Evolutionary conservation across 2,329 filamentous ascomycete species (phyloP), one percentile per base, ranked within the genome.

Genomic region (Hypocreales sp.): DNA sequence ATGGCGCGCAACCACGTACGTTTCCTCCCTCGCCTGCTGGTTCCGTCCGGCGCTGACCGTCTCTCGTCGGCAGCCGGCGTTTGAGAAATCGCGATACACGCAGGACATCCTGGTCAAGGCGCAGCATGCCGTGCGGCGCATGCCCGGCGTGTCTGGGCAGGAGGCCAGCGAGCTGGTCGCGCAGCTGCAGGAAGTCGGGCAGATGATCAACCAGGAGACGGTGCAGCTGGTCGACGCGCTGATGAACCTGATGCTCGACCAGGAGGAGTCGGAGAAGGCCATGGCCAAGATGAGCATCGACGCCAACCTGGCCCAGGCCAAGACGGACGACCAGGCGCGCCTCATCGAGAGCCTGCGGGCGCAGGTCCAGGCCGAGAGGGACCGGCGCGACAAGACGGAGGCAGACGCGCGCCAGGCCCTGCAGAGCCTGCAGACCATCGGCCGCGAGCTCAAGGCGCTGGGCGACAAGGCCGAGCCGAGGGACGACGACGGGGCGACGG

Each of bases 1-100:
- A 49, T 56, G 44, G 42, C 47, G 20, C 51, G 48, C 27, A 52
- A 50, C 20, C 53, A 56, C 34, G 53, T 52, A 37, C 38, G 50
- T 46, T 9, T 20, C 17, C 20, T 7, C 5, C 12, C 8, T 17
- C 5, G n/a, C 11, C 8, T 15, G n/a, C 10, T 24, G 22, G 22
- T 8, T 8, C 13, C 7, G 8, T 5, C 16, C 12, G 10, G 5
- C 5, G 5, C 3, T 19, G 25, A 9, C 20, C 8, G 7, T 7
- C 18, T 7, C 8, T 11, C 5, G 15, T 13, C 10, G 13, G 10
- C 8, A 56, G 53, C 43, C 47, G 8, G 50, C 52, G 2, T 52
- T 51, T 30, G 41, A 40, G 17, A 46, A 50, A 28, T 45, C 44
- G 4, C 47, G 51, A 7, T 31, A 37, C 6, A 42, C 45, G 22